A percentile compares a stretch with the other conserved stretches of the same genome.
Evolutionary conservation across 1,284 basidiomycete genomes (phyloP).

Genomic region (Agroathelia rolfsii): DNA sequence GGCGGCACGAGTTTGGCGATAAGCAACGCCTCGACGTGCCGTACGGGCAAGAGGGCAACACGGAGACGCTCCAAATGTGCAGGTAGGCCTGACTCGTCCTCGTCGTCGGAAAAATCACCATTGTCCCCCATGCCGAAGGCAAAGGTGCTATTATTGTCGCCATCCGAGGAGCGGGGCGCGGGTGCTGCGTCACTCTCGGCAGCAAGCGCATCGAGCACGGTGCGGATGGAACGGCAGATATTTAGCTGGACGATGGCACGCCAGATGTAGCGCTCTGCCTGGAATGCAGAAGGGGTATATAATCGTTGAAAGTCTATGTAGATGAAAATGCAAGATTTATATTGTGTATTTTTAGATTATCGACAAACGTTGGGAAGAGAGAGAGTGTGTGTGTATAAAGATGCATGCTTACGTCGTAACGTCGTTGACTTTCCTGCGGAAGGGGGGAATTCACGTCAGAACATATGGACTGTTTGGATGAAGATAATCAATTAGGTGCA

Average conservation of each 20-base stretch:
- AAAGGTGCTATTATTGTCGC: too few species aligned
- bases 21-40: conserved; percentile 57
- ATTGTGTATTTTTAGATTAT: too few species aligned
- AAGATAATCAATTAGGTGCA: conserved; percentile 2
- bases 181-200: too few species aligned
- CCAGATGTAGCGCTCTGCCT: conserved; percentile 66
- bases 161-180: conserved; percentile 13
- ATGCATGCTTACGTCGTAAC: conserved; percentile 56
- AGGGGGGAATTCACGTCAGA: conserved; percentile 6
- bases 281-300: conserved; percentile 68
- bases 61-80: conserved; percentile 42
- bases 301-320: conserved; percentile 63
- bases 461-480: conserved; percentile 1
- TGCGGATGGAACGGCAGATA: conserved; percentile 63
- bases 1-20: conserved; percentile 66
- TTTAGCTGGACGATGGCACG: conserved; percentile 74
- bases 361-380: conserved; percentile 5
- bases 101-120: conserved; percentile 17
- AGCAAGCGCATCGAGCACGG: conserved; percentile 57
- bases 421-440: conserved; percentile 61
- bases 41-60: conserved; percentile 49
- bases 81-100: conserved; percentile 21
- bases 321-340: conserved; percentile 1
- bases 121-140: too few species aligned
- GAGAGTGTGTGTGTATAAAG: conserved; percentile 1